Evolutionary conservation across 345 rosid species (phyloP), one percentile per base, ranked within the genome.

Genomic region (Erucastrum elatum): DNA sequence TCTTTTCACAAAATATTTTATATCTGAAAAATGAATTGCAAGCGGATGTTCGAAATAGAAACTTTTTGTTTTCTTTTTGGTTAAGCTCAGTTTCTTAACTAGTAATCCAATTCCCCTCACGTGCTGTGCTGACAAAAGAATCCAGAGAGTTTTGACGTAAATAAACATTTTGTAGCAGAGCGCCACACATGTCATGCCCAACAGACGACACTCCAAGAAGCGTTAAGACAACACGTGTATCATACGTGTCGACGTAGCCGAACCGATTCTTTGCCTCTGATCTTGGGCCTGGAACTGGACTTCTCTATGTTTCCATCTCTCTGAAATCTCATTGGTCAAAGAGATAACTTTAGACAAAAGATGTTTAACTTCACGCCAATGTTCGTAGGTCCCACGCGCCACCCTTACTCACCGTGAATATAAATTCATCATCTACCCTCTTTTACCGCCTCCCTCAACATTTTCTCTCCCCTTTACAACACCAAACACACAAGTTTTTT

Each of bases 211-310:
- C 83, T 58, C 30, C 11, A 71, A 75, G 70, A 59, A 25, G 33
- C 65, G 3, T 0, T 5, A 71, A 30, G 63, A 0, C 5, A 53
- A 80, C 80, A 80, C 83, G 83, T 80, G 65, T 8, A 35, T 0
- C 1, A 7, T 72, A 80, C 80, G 83, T 75, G 83, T 80, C 83
- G 55, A 75, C 5, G 56, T 2, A 17, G 27, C 56, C 69, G 73
- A 16, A 75, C 64, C 21, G 74, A 80, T 70, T 58, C 69, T 60
- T 71, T 41, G 26, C 76, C 75, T 64, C 68, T 80, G 72, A 75
- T 68, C 66, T 6, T 80, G 83, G 76, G 82, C 82, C 75, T 80
- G 72, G 79, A 69, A 76, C 68, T 68, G 71, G 75, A 68, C 56
- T 49, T n/a, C 56, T 49, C 53, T 49, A 49, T 44, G 17, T 49